Evolutionary conservation across 768 basidiomycete species (phyloP).

Genomic region (Cystofilobasidium macerans): DNA sequence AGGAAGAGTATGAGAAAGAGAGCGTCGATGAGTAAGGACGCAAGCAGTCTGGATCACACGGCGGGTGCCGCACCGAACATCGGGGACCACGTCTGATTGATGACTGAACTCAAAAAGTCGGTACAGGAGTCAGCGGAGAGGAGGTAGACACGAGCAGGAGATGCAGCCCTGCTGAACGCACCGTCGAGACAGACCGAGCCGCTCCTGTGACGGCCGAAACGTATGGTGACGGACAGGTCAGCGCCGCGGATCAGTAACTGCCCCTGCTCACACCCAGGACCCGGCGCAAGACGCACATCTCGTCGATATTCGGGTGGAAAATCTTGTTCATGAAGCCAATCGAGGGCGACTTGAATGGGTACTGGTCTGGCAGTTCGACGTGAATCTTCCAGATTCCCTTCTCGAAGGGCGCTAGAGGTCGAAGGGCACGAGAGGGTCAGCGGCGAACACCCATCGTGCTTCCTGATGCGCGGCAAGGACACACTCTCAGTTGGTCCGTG

Average conservation of each 20-base stretch:
- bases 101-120: neutral
- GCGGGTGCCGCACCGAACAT: slow-evolving; percentile 74
- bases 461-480: slow-evolving; percentile 34
- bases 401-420: slow-evolving; percentile 71
- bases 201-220: slow-evolving; percentile 48
- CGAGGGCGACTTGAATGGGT: slow-evolving; percentile 96
- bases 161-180: too few relatives aligned
- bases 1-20: neutral
- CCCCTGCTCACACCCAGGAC: neutral
- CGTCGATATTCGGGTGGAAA: slow-evolving; percentile 98
- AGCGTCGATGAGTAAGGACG: neutral
- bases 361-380: slow-evolving; percentile 95
- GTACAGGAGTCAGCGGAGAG: neutral
- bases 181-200: slow-evolving; percentile 94
- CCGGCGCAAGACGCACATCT: slow-evolving; percentile 55
- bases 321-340: slow-evolving; percentile 99
- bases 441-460: neutral
- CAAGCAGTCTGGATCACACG: neutral
- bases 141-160: neutral
- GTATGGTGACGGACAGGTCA: slow-evolving; percentile 1
- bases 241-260: too few relatives aligned
- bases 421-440: neutral
- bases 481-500: slow-evolving; percentile 85
- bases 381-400: slow-evolving; percentile 99
- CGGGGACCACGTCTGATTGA: slow-evolving; percentile 73